Evolutionary conservation across 108 stramenopile species (phyloP).

Genomic region (Fragilaria radians): DNA sequence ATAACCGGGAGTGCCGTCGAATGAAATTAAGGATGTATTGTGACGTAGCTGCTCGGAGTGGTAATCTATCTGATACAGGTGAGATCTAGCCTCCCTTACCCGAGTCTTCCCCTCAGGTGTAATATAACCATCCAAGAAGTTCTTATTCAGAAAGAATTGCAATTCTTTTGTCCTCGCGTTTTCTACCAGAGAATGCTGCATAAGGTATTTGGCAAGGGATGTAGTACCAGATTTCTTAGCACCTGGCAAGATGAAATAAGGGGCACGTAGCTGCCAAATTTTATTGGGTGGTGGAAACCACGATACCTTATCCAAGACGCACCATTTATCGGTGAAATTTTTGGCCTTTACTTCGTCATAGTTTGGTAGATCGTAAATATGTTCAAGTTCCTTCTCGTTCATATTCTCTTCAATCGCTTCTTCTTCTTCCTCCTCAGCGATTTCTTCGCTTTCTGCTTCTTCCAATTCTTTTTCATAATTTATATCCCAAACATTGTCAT

Average conservation of each 20-base stretch:
- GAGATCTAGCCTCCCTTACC: slow-evolving; percentile 5
- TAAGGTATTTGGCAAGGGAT: slow-evolving; percentile 6
- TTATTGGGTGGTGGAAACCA: slow-evolving; percentile 3
- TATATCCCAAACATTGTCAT: neutral
- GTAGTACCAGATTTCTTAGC: slow-evolving; percentile 14
- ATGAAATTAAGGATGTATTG: slow-evolving; percentile 2
- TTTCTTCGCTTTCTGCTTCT: neutral
- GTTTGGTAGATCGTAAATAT: slow-evolving; percentile 1
- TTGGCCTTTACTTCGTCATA: neutral
- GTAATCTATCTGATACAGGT: slow-evolving; percentile 2
- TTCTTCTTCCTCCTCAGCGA: neutral
- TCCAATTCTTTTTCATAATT: neutral
- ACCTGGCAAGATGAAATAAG: slow-evolving; percentile 15
- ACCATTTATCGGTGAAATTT: slow-evolving; percentile 5
- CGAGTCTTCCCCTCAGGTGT: slow-evolving; percentile 3
- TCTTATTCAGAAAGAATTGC: slow-evolving; percentile 14
- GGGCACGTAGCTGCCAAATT: slow-evolving; percentile 13
- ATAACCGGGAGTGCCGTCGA: slow-evolving; percentile 23
- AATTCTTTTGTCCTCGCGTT: slow-evolving; percentile 5
- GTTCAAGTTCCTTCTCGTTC: slow-evolving; percentile 2
- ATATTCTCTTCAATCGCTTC: no score
- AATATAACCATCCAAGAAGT: neutral
- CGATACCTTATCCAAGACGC: slow-evolving; percentile 11
- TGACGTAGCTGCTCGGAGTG: neutral
- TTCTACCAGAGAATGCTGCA: slow-evolving; percentile 4